Base-by-base conservation (phyloP, 75 land plant species). In the Isoetes taiwanensis region DNA sequence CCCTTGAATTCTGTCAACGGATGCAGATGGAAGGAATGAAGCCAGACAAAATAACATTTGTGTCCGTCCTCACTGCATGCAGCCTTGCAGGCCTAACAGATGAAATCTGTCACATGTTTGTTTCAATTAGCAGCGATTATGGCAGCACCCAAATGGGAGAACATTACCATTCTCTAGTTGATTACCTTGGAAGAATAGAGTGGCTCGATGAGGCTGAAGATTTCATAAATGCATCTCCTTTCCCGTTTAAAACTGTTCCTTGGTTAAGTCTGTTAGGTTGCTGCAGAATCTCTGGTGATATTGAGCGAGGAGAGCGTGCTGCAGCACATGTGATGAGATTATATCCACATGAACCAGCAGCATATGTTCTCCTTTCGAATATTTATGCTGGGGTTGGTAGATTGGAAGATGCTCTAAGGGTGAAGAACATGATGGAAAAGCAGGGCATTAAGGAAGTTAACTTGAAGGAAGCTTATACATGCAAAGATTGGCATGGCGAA, bases 121-220 rank as follows among this genome's bases (percentile, higher is more conserved):
- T 66, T n/a, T 38, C 39, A 6, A 66, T 82, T n/a, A 27, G 23
- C 4, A 32, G 31, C 3, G 17, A 21, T n/a, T 3, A 27, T 29
- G 34, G 30, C 14, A 16, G 42, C 30, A 43, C 23, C 25, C 63
- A 64, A 4, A 37, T 57, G 2, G 35, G 5, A 43, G 69, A 61
- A 30, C 78, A 75, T 30, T 75, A 57, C 58, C 62, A 65, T 3
- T 65, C 72, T 64, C 64, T 75, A 69, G 62, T 75, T 30, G 74
- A 71, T 55, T 19, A 61, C 14, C 30, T 72, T 6, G 58, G 64
- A 2, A 48, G 74, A 26, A 64, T 68, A 16, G 74, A 68, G 21
- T 3, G 28, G 28, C 5, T 72, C 23, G 34, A 61, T 0, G 67
- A 64, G 32, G 74, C 74, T 26, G 12, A 28, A 16, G n/a, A 33